phyloP scores from a whole-genome alignment of 2,329 filamentous ascomycete species.

The Zymoseptoria brevis region DNA sequence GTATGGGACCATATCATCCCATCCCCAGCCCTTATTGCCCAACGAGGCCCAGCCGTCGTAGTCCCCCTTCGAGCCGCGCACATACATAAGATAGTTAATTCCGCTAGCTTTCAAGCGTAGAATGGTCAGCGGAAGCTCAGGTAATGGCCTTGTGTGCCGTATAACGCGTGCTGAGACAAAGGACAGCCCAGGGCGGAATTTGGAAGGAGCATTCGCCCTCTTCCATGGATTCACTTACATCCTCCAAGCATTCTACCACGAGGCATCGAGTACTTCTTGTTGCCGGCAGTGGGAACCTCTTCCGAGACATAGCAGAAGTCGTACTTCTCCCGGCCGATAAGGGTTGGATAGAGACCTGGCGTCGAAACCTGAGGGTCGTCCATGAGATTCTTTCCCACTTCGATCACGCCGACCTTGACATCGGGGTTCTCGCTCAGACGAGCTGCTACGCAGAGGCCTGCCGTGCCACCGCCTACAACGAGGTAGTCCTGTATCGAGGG shows the following conservation, averaged over 20 bases:
- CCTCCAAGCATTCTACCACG: conserved; percentile 35
- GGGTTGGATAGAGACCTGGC: conserved; percentile 25
- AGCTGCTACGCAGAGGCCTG: conserved; percentile 24
- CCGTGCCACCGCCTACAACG: conserved; percentile 26
- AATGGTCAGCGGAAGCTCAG: conserved; percentile 5
- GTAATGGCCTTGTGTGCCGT: too few species aligned
- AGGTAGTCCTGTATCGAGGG: conserved; percentile 9
- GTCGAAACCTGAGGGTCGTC: conserved; percentile 27
- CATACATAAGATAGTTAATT: too few species aligned
- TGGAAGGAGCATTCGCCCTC: too few species aligned
- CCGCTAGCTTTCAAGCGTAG: conserved; percentile 5
- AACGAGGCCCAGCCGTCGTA: conserved; percentile 30
- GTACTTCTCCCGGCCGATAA: conserved; percentile 29
- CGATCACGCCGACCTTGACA: conserved; percentile 27
- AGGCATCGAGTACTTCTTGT: conserved; percentile 26
- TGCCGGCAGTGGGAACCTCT: conserved; percentile 15
- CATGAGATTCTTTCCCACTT: conserved; percentile 24
- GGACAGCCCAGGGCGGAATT: too few species aligned
- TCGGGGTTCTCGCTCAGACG: conserved; percentile 23
- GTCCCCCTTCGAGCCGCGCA: conserved; percentile 26
- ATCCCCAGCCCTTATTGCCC: conserved; percentile 23
- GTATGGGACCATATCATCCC: conserved; percentile 23
- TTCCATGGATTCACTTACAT: not conserved
- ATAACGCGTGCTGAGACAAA: too few species aligned
- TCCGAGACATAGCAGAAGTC: conserved; percentile 29